Conservation (phyloP, 2,329 filamentous ascomycete genomes). For the Dactylonectria macrodidyma region DNA sequence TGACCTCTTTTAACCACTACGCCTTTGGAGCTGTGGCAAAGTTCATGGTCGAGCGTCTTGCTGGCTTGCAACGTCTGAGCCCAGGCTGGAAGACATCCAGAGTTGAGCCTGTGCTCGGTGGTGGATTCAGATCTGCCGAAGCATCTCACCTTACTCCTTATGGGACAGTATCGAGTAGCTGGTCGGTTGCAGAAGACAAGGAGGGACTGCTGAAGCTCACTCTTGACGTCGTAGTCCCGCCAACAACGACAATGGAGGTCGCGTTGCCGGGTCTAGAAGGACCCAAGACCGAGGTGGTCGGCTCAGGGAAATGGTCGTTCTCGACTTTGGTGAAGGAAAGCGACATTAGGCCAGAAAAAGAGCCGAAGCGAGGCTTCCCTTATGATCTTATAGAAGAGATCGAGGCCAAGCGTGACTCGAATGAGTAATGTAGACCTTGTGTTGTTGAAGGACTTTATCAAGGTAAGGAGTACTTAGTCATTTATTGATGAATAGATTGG, state of each 20-base stretch:
- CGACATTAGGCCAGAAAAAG: slow-evolving; percentile 15
- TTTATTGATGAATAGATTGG: neutral
- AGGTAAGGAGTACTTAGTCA: neutral
- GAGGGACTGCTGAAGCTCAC: neutral
- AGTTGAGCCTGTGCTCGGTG: slow-evolving; percentile 37
- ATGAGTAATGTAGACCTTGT: neutral
- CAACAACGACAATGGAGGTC: slow-evolving; percentile 41
- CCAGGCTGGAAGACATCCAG: slow-evolving; percentile 46
- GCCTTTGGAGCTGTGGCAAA: slow-evolving; percentile 56
- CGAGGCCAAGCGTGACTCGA: slow-evolving; percentile 10
- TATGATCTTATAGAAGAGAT: slow-evolving; percentile 24
- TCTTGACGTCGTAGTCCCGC: slow-evolving; percentile 35
- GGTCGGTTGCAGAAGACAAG: slow-evolving; percentile 36
- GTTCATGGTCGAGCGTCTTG: slow-evolving; percentile 52
- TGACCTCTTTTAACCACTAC: slow-evolving; percentile 61
- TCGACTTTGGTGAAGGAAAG: slow-evolving; percentile 10
- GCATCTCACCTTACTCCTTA: slow-evolving; percentile 43
- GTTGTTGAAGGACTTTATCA: neutral
- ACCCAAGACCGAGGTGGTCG: slow-evolving; percentile 31
- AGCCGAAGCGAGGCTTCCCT: slow-evolving; percentile 23
- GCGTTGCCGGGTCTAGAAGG: slow-evolving; percentile 29
- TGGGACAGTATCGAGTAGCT: slow-evolving; percentile 39
- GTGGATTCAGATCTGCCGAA: slow-evolving; percentile 39
- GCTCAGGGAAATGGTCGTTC: slow-evolving; percentile 40
- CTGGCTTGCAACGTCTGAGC: slow-evolving; percentile 39